Conservation (phyloP, 768 basidiomycete genomes). For the Scleroderma bovista region DNA sequence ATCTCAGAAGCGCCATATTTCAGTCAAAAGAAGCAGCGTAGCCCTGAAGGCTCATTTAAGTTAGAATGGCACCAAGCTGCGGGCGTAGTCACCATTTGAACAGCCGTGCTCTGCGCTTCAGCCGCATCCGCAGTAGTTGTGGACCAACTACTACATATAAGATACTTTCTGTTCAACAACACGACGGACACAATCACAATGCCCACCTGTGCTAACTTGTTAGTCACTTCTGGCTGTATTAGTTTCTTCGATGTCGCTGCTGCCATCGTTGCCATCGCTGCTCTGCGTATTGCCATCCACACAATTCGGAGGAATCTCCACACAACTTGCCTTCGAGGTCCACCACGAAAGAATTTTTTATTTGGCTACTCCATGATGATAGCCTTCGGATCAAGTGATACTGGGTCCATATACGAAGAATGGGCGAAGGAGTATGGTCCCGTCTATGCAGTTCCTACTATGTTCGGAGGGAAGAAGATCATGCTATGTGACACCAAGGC, state of each 20-base stretch:
- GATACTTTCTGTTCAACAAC: no score
- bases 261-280: neutral
- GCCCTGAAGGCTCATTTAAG: no score
- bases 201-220: no score
- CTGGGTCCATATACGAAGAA: constrained; percentile 34
- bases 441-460: constrained; percentile 36
- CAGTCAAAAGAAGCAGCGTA: no score
- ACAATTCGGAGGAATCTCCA: constrained; percentile 4
- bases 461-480: constrained; percentile 31
- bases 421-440: constrained; percentile 48
- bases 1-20: no score
- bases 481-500: constrained; percentile 46
- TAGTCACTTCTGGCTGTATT: neutral
- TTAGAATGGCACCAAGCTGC: no score
- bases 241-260: neutral
- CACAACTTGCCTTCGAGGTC: constrained; percentile 20
- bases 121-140: no score
- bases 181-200: no score
- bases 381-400: constrained; percentile 11
- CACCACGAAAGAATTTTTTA: constrained; percentile 11
- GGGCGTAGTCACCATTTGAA: no score
- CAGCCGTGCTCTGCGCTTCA: no score
- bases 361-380: constrained; percentile 14
- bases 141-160: no score
- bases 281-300: constrained; percentile 5